These are phyloP conservation scores for Dothideomycetes sp. DNA, from an alignment of 2,329 filamentous ascomycete species.

Conservation along the genomic window DNA sequence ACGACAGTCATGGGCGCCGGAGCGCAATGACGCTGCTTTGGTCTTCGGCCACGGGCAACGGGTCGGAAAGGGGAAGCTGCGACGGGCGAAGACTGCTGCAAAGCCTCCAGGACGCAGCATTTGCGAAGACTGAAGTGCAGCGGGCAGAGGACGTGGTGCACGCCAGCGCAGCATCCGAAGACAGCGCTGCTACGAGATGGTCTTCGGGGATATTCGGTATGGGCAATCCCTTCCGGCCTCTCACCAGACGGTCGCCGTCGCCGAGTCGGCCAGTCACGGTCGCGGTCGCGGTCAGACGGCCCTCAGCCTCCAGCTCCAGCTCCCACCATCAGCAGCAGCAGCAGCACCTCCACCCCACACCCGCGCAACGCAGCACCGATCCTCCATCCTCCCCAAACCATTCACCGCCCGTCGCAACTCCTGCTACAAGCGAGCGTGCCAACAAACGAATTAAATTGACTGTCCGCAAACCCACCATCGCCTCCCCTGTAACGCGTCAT, in stretches of 20 bases:
- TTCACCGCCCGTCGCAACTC: not conserved
- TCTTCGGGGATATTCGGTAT: not conserved
- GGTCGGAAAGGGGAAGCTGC: slow-evolving; percentile 3
- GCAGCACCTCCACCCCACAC: not conserved
- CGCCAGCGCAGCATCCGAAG: not conserved
- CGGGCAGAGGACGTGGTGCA: not conserved
- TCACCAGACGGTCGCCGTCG: not conserved
- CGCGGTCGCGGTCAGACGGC: not conserved
- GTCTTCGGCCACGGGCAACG: slow-evolving; percentile 1
- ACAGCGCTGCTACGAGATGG: not conserved
- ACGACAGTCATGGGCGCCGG: too few species aligned
- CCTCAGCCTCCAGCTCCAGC: not conserved
- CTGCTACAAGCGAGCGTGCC: not conserved
- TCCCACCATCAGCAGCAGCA: too few species aligned
- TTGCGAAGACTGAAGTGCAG: not conserved
- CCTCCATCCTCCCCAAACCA: not conserved
- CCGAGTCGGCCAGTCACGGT: not conserved
- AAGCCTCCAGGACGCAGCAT: not conserved
- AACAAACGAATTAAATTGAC: not conserved
- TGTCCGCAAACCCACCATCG: not conserved
- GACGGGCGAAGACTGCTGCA: not conserved
- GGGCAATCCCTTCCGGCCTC: not conserved
- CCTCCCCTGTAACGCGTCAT: not conserved
- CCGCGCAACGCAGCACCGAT: not conserved
- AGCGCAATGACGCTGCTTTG: not conserved